phyloP scores from a whole-genome alignment of 1,284 basidiomycete genomes.

The Irpex sp. region DNA sequence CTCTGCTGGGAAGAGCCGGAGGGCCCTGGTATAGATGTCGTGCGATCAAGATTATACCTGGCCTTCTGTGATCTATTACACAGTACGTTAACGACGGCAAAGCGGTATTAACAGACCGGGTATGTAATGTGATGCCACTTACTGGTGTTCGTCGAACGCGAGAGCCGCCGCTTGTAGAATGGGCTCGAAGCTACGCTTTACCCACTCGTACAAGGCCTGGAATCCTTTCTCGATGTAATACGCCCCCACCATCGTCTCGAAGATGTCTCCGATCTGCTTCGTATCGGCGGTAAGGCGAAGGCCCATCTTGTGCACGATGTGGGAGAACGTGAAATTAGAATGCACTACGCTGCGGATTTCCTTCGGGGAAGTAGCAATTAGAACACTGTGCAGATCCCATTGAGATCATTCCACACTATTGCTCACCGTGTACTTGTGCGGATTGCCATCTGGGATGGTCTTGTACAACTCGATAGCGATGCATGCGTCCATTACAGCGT shows the following conservation, averaged over 20 bases:
- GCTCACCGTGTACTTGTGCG: slow-evolving; percentile 30
- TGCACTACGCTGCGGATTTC: slow-evolving; percentile 8
- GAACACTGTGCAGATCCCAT: no score
- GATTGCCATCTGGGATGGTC: slow-evolving; percentile 24
- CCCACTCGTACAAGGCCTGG: slow-evolving; percentile 15
- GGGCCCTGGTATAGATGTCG: not conserved
- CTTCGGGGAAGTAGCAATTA: not conserved
- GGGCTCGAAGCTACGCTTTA: slow-evolving; percentile 11
- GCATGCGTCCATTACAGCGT: slow-evolving; percentile 31
- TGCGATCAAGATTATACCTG: not conserved
- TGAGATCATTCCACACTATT: not conserved
- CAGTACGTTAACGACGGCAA: not conserved
- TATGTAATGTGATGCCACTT: not conserved
- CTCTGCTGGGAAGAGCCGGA: not conserved
- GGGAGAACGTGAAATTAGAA: slow-evolving; percentile 9
- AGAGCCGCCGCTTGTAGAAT: slow-evolving; percentile 13
- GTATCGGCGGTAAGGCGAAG: slow-evolving; percentile 4
- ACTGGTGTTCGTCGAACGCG: slow-evolving; percentile 10
- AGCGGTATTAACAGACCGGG: not conserved
- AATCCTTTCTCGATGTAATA: slow-evolving; percentile 20
- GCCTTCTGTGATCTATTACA: not conserved
- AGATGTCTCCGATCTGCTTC: slow-evolving; percentile 12
- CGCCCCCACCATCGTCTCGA: slow-evolving; percentile 14
- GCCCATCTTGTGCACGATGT: slow-evolving; percentile 11
- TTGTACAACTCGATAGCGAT: slow-evolving; percentile 26